Evolutionary conservation across 352 stramenopile genomes (phyloP), one percentile per base, ranked within the genome.

Genomic region (Globisporangium uncinulatum): DNA sequence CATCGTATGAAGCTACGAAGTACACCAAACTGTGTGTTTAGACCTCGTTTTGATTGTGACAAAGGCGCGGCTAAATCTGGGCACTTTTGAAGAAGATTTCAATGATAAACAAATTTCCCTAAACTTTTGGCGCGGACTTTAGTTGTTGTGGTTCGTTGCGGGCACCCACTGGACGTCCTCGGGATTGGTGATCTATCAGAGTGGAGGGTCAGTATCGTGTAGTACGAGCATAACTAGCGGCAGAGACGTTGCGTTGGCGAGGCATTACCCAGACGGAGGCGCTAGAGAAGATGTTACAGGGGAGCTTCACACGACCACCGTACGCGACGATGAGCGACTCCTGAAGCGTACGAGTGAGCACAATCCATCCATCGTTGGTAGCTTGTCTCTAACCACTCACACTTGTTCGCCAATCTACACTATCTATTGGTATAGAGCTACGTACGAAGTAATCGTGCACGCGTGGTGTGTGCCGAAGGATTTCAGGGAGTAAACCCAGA

Each of bases 71-170:
- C n/a, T n/a, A n/a, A n/a, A n/a, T n/a, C n/a, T n/a, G n/a, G n/a
- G n/a, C n/a, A n/a, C n/a, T n/a, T n/a, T n/a, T n/a, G n/a, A n/a
- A n/a, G n/a, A n/a, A n/a, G n/a, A n/a, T n/a, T n/a, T n/a, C n/a
- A n/a, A n/a, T n/a, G n/a, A n/a, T n/a, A n/a, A n/a, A n/a, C n/a
- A n/a, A n/a, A n/a, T n/a, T n/a, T n/a, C n/a, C n/a, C n/a, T n/a
- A 89, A 84, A 5, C 76, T 67, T 42, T 79, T 62, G 5, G 76
- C 76, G 62, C 87, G 86, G 54, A 89, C n/a, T 67, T 62, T 86
- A 89, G 53, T 89, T 89, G 56, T 61, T 56, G 51, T 82, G 73
- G 31, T 87, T 85, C 0, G 75, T 86, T 10, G 70, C 63, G 31
- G 87, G 59, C 13, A 89, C 71, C 65, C 87, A 67, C 56, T 87